These are phyloP conservation scores for Kurtzmaniella quercitrusa DNA, from an alignment of 1,139 yeast genomes.

Conservation along the genomic window DNA sequence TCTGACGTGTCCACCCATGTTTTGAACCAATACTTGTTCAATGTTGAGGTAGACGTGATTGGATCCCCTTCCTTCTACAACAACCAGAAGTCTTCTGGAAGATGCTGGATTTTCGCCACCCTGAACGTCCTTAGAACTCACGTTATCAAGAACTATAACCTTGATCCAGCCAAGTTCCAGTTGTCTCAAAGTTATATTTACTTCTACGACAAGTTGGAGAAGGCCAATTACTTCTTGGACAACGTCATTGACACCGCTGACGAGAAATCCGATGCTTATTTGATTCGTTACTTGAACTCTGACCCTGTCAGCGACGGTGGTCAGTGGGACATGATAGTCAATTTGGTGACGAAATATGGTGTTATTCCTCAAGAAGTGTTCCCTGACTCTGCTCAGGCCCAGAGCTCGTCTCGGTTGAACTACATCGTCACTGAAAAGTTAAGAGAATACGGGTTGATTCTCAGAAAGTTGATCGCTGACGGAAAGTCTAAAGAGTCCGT, in stretches of 20 bases:
- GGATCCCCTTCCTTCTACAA: conserved; percentile 61
- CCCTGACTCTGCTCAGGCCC: conserved; percentile 70
- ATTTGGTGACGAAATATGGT: conserved; percentile 73
- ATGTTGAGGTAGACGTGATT: conserved; percentile 54
- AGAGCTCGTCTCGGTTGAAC: conserved; percentile 54
- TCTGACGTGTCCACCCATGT: conserved; percentile 15
- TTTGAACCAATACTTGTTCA: conserved; percentile 51
- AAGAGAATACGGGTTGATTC: conserved; percentile 68
- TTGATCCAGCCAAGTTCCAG: conserved; percentile 59
- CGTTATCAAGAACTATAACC: conserved; percentile 57
- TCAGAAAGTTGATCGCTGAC: conserved; percentile 42
- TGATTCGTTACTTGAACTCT: conserved; percentile 56
- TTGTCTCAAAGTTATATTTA: conserved; percentile 64
- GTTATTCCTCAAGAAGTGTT: conserved; percentile 66
- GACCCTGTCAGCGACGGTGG: conserved; percentile 81
- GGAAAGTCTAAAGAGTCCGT: conserved; percentile 20
- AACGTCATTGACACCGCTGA: conserved; percentile 65
- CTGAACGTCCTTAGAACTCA: conserved; percentile 65
- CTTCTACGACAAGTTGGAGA: conserved; percentile 72
- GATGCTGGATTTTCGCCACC: conserved; percentile 88
- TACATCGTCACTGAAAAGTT: conserved; percentile 59
- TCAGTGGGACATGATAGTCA: conserved; percentile 78
- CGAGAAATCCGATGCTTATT: conserved; percentile 62
- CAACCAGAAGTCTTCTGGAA: conserved; percentile 69
- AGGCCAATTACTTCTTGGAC: conserved; percentile 72